phyloP scores from a whole-genome alignment of 176 grass and related monocot genomes.

The barley (Hordeum vulgare) region MorexV3_pseudomolecules_assembly NC_058518.1:423207809-423208308 shows the following conservation, averaged over 20 bases:
- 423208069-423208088: not conserved
- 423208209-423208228: not conserved
- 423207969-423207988: not conserved
- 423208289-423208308: constrained; percentile 87
- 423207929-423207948: not conserved
- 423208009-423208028: not conserved
- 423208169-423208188: not conserved
- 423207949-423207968: not conserved
- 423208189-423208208: constrained; percentile 1
- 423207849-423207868: not conserved
- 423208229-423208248: not conserved
- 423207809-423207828: not conserved
- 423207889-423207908: not conserved
- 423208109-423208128: not conserved
- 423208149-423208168: not conserved
- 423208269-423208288: constrained; percentile 24
- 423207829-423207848: not conserved
- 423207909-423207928: not conserved
- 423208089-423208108: not conserved
- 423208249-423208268: not conserved
- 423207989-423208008: not conserved
- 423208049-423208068: not conserved
- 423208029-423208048: constrained; percentile 3
- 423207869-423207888: not conserved
- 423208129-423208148: not conserved